Evolutionary conservation across 1,139 yeast species (phyloP).

Genomic region (Suhomyces guaymorum): DNA sequence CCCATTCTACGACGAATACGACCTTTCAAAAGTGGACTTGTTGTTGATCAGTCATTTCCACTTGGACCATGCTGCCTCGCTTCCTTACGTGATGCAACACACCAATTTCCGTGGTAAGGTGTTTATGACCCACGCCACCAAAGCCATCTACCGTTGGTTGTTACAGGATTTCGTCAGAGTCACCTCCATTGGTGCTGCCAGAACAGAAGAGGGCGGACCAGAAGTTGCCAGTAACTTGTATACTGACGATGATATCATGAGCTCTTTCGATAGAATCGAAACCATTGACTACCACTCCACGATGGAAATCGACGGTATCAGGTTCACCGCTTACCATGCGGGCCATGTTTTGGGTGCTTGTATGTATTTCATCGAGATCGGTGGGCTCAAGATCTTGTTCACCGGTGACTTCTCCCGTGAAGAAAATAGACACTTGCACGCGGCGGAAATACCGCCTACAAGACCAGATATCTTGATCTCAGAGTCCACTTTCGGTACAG

Average conservation of each 20-base stretch:
- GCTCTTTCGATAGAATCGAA: slow-evolving; percentile 87
- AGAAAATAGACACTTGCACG: slow-evolving; percentile 90
- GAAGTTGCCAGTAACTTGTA: slow-evolving; percentile 57
- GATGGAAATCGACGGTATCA: slow-evolving; percentile 86
- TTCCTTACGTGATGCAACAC: slow-evolving; percentile 97
- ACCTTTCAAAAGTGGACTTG: slow-evolving; percentile 81
- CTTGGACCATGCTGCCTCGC: slow-evolving; percentile 94
- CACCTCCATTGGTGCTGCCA: slow-evolving; percentile 58
- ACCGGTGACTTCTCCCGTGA: slow-evolving; percentile 98
- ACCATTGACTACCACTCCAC: slow-evolving; percentile 96
- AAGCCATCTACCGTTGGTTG: slow-evolving; percentile 95
- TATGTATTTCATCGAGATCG: slow-evolving; percentile 93
- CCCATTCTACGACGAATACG: slow-evolving; percentile 95
- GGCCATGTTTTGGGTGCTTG: slow-evolving; percentile 99
- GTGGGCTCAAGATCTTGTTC: slow-evolving; percentile 83
- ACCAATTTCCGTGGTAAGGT: slow-evolving; percentile 93
- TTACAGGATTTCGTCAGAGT: slow-evolving; percentile 92
- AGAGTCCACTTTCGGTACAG: slow-evolving; percentile 97
- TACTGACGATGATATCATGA: slow-evolving; percentile 86
- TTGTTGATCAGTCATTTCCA: slow-evolving; percentile 91
- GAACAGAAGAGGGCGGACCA: slow-evolving; percentile 25
- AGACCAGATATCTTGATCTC: slow-evolving; percentile 89
- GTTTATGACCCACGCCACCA: slow-evolving; percentile 98
- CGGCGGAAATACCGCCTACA: slow-evolving; percentile 91
- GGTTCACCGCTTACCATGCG: slow-evolving; percentile 97